Base-by-base conservation (phyloP, 768 basidiomycete species). In the Suillus fuscotomentosus region DNA sequence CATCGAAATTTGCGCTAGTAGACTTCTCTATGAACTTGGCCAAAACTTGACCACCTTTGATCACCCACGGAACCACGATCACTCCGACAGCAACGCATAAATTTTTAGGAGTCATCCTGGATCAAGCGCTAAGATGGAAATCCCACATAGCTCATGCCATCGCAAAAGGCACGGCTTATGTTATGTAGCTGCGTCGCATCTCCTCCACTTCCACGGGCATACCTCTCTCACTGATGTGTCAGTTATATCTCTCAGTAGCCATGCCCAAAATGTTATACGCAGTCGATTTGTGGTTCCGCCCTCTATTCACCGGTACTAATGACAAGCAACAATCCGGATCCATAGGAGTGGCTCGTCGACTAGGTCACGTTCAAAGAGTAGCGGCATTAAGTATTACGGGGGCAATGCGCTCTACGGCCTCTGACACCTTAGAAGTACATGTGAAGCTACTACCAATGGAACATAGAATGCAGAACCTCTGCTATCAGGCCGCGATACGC, bases 1-100 rank as follows among this genome's bases (percentile, higher is more conserved):
- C 65, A 0, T 53, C 38, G 0, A 74, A 73, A 41, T 72, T 72
- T 5, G 56, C 66, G 1, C 66, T 74, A 5, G 66, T 75, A 0
- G 69, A 70, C 51, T 64, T 66, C 24, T 53, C 27, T 0, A 53
- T 27, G 51, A 53, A 53, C 2, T 8, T 8, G 4, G 9, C 42
- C 0, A 66, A 63, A 24, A 47, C 15, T 1, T 7, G 31, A 4
- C 42, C 56, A 0, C 61, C 65, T 4, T 13, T 66, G 3, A 10
- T 15, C 3, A 62, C 57, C 2, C 20, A 13, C 0, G 24, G 27
- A 2, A 15, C 38, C 0, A 27, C 5, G 22, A 65, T 62, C 53
- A 45, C 14, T 17, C 57, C 61, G 2, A 31, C 51, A 0, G 17
- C 38, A 2, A 45, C 57, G 1, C 60, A 60, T 20, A n/a, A 34